Base-by-base conservation (phyloP, 2,329 filamentous ascomycete genomes). In the Lizonia empirigonia region DNA sequence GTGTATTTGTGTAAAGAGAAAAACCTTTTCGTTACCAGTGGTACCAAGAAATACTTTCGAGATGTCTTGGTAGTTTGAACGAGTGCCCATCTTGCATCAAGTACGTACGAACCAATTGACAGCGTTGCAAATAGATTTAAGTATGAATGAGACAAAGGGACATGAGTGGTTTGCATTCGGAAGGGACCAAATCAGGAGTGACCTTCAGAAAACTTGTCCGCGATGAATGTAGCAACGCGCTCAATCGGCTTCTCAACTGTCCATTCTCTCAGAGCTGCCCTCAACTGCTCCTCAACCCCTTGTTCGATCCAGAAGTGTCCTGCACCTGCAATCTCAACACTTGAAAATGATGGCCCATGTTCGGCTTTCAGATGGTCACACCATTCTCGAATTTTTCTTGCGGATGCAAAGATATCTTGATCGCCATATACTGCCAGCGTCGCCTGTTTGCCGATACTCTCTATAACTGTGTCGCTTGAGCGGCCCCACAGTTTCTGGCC, bases 341-440 rank as follows among this genome's bases (percentile, higher is more conserved):
- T 74, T 20, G 60, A 58, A 52, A 82, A 80, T 8, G 53, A 47
- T 12, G 52, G 53, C 4, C 50, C 59, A 7, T 59, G 30, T 4
- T 64, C 66, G 4, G 45, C 68, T 15, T 73, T 69, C 35, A 92
- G 73, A 52, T 77, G 79, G 32, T 76, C 74, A 8, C 78, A 77
- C 92, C 92, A 96, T 1, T 78, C 74, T 9, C 82, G 80, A 60
- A 92, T 77, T 69, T 84, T 89, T 50, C 79, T 81, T 3, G 77
- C 77, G 1, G 85, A 82, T 1, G 89, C 86, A 58, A 97, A 95
- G 0, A 80, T 74, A 70, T 97, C 92, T 4, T 82, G 78, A 41
- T 87, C 84, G 1, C 92, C 93, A 65, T 86, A 96, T 0, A 96
- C 72, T 0, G 84, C 85, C 26, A 96, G 70, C 0, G 87, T 87